phyloP scores from a whole-genome alignment of 441 rosid species.

The Erodium moschatum region DNA sequence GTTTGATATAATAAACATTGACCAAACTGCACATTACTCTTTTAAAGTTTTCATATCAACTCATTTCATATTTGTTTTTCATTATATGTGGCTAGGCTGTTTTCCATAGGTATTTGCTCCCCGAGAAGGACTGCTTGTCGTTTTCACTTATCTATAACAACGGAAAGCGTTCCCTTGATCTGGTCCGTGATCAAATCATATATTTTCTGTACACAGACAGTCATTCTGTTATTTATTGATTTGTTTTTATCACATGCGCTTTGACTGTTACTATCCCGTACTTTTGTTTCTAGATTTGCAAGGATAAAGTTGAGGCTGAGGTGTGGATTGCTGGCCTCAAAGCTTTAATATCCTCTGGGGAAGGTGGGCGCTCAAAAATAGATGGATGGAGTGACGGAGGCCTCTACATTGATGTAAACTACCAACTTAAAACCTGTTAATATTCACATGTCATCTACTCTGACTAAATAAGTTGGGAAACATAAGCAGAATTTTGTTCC shows the following conservation, averaged over 20 bases:
- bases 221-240: slow-evolving; percentile 15
- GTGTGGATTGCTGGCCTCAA: slow-evolving; percentile 95
- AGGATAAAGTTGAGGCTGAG: slow-evolving; percentile 96
- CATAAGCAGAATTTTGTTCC: not conserved
- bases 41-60: not conserved
- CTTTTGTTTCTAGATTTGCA: slow-evolving; percentile 54
- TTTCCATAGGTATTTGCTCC: slow-evolving; percentile 91
- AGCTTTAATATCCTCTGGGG: slow-evolving; percentile 72
- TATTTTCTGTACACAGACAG: not conserved
- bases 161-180: slow-evolving; percentile 55
- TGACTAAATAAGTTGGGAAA: not conserved
- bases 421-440: not conserved
- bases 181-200: slow-evolving; percentile 34
- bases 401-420: slow-evolving; percentile 68
- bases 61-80: not conserved
- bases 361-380: slow-evolving; percentile 60
- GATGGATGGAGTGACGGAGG: slow-evolving; percentile 91
- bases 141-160: slow-evolving; percentile 82
- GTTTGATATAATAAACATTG: not conserved
- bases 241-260: slow-evolving; percentile 13
- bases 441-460: not conserved
- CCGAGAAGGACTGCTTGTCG: slow-evolving; percentile 93
- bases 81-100: slow-evolving; percentile 47
- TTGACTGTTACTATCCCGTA: slow-evolving; percentile 1
- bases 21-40: not conserved